These are phyloP conservation scores for Ceratocystis eucalypticola DNA, from an alignment of 2,329 filamentous ascomycete species.

Conservation along the genomic window DNA sequence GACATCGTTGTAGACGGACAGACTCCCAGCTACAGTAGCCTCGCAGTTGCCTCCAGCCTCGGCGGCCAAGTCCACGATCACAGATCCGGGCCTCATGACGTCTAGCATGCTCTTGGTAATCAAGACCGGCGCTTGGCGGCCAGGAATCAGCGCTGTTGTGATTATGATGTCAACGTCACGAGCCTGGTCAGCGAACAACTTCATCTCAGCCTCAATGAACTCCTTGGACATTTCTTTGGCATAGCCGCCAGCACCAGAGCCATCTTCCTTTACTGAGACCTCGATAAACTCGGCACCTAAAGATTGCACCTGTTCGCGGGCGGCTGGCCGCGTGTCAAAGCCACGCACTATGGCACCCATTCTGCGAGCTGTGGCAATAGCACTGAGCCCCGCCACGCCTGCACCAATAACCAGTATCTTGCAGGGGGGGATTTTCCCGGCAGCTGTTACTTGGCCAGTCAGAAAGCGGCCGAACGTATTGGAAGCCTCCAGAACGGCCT, in stretches of 20 bases:
- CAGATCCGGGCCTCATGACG: slow-evolving; percentile 80
- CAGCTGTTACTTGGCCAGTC: slow-evolving; percentile 80
- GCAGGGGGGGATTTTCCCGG: slow-evolving; percentile 78
- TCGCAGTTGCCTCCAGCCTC: slow-evolving; percentile 84
- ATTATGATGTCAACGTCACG: slow-evolving; percentile 85
- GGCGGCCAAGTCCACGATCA: slow-evolving; percentile 76
- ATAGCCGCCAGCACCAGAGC: slow-evolving; percentile 72
- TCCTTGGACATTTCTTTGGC: slow-evolving; percentile 91
- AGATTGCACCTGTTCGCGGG: slow-evolving; percentile 78
- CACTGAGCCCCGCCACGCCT: slow-evolving; percentile 76
- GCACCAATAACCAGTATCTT: slow-evolving; percentile 86
- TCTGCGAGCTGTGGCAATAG: slow-evolving; percentile 72
- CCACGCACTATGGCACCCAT: slow-evolving; percentile 82
- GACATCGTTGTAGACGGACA: slow-evolving; percentile 60
- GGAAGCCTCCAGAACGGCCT: slow-evolving; percentile 77
- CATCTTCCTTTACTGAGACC: slow-evolving; percentile 73
- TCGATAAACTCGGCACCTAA: slow-evolving; percentile 83
- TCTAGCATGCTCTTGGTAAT: slow-evolving; percentile 69
- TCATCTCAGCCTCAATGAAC: slow-evolving; percentile 88
- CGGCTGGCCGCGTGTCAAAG: slow-evolving; percentile 82
- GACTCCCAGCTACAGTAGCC: slow-evolving; percentile 59
- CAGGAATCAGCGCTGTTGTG: slow-evolving; percentile 83
- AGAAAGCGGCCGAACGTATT: slow-evolving; percentile 81
- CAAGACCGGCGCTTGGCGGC: slow-evolving; percentile 66
- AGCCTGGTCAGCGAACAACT: slow-evolving; percentile 75